Evolutionary conservation across 352 stramenopile genomes (phyloP).

Genomic region (Phytophthora ohioensis): DNA sequence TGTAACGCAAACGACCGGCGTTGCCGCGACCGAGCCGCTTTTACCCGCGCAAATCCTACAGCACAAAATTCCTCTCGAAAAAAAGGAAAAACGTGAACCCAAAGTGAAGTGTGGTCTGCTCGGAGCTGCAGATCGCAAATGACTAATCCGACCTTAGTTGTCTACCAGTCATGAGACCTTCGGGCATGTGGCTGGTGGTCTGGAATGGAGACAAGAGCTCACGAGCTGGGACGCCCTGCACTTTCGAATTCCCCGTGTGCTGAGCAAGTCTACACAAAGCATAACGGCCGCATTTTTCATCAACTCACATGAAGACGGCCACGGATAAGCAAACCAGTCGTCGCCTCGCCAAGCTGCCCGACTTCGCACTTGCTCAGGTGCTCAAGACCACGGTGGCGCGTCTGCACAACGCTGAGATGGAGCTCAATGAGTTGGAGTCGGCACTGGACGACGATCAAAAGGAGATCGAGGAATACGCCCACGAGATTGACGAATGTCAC

Average conservation of each 20-base stretch:
- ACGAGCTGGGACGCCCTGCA: not conserved
- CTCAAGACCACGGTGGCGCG: conserved; percentile 35
- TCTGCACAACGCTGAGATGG: conserved; percentile 30
- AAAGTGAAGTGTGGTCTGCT: not conserved
- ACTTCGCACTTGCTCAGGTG: conserved; percentile 33
- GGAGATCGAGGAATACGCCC: conserved; percentile 33
- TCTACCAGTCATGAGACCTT: not conserved
- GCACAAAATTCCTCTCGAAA: conserved; percentile 14
- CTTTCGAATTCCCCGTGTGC: conserved; percentile 1
- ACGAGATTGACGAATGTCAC: conserved; percentile 36
- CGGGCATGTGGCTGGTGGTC: not conserved
- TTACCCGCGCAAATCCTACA: conserved; percentile 19
- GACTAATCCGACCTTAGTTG: conserved; percentile 6
- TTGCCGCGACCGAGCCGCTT: conserved; percentile 7
- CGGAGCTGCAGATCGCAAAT: conserved; percentile 2
- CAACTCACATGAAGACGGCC: conserved; percentile 21
- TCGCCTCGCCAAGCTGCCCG: conserved; percentile 22
- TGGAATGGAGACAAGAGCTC: not conserved
- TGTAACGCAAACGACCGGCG: not conserved
- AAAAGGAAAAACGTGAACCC: conserved; percentile 18
- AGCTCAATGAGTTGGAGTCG: conserved; percentile 32
- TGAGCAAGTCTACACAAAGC: conserved; percentile 3
- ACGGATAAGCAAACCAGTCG: conserved; percentile 26
- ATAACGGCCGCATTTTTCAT: not conserved
- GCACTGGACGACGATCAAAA: conserved; percentile 38